Conservation (phyloP, 768 basidiomycete species). For the Kwoniella europaea region DNA sequence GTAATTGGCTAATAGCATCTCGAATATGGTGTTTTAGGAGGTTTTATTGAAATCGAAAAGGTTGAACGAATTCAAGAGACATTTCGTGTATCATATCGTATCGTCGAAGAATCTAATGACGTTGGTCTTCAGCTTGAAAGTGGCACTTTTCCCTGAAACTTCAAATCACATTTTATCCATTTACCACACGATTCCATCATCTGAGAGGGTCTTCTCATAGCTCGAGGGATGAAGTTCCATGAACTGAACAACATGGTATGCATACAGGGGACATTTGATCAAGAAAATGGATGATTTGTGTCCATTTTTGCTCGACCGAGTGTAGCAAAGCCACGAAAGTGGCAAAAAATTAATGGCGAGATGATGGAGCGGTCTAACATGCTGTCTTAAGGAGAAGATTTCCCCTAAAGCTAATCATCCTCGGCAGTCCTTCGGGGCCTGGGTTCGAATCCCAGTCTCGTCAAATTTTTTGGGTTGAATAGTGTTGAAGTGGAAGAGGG, state of each 20-base stretch:
- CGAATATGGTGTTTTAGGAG: neutral
- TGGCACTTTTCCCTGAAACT: no score
- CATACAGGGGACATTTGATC: no score
- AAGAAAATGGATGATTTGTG: no score
- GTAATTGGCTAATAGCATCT: conserved; percentile 52
- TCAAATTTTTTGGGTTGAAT: neutral
- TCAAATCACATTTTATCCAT: no score
- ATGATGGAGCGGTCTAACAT: conserved; percentile 27
- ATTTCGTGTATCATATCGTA: no score
- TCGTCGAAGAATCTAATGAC: neutral
- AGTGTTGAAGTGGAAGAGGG: no score
- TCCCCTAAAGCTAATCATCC: conserved; percentile 6
- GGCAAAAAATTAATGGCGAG: conserved; percentile 3
- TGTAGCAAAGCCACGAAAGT: neutral
- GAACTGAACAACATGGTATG: no score
- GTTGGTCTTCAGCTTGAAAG: neutral
- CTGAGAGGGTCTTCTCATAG: no score
- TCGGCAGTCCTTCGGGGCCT: conserved; percentile 30
- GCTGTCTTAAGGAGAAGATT: conserved; percentile 28
- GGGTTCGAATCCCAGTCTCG: conserved; percentile 31
- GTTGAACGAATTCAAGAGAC: neutral
- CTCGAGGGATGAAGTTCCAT: no score
- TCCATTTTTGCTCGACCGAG: no score
- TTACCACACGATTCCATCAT: no score
- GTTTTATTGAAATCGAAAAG: neutral